Evolutionary conservation across 305 asterid species (phyloP), one percentile per base, ranked within the genome.

Genomic region (Solanum hybrid): DNA sequence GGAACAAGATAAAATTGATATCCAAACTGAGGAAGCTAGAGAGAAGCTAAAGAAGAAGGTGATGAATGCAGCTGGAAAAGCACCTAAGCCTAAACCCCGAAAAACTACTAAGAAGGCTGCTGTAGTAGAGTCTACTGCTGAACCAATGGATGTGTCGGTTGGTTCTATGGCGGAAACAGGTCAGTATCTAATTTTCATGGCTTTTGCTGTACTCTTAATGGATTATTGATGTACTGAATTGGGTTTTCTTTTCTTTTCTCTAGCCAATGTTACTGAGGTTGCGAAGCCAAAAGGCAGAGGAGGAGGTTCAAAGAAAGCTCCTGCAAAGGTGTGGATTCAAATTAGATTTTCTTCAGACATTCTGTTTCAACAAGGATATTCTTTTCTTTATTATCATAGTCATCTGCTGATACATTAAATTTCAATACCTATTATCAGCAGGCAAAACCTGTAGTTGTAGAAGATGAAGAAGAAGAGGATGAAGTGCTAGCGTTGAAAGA

Each of bases 261-360:
- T 93, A 95, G 98, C 89, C 87, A 89, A 92, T 87, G 93, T 36
- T 90, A 92, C 51, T 85, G 97, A 89, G 92, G 81, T 89, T 82
- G 92, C 93, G 91, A 96, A 96, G 91, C 94, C 96, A 35, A 94
- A 93, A 92, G 97, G 92, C 90, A 94, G 89, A 91, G 94, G 94
- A 71, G 93, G 94, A 69, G 93, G 92, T 84, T 90, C 95, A 90
- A 96, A 95, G 98, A 98, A 96, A 93, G 98, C 95, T 89, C 99
- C 99, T 4, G 94, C 91, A 4, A 94, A 94, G 99, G 99, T 97
- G 35, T 27, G 92, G 51, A 86, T 26, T 29, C 82, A 73, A 51
- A 37, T 72, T 86, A 32, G 75, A 29, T 84, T 51, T 17, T 35
- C 6, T 51, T 46, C 10, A 31, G 32, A 31, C 32, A 32, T n/a